Evolutionary conservation across 2,329 filamentous ascomycete species (phyloP).

Genomic region (Colletotrichum sublineola): DNA sequence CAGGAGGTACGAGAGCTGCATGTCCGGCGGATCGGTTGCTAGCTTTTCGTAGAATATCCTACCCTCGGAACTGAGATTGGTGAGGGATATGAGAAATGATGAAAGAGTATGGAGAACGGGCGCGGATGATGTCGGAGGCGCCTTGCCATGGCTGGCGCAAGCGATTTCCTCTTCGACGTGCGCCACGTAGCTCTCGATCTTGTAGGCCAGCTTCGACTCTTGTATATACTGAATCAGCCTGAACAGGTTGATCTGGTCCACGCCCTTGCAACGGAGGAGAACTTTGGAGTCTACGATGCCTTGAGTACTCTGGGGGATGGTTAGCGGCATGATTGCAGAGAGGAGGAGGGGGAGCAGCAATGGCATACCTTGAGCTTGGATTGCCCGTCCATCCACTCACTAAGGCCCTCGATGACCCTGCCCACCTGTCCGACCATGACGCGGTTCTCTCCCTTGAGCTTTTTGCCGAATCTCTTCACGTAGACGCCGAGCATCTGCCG

Average conservation of each 20-base stretch:
- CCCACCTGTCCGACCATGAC: conserved; percentile 92
- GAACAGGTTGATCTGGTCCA: conserved; percentile 95
- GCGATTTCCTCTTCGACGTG: conserved; percentile 67
- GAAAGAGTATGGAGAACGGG: conserved; percentile 69
- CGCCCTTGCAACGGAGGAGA: conserved; percentile 84
- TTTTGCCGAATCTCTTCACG: conserved; percentile 88
- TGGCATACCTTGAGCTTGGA: conserved; percentile 60
- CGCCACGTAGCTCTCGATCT: conserved; percentile 89
- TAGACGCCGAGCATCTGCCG: conserved; percentile 84
- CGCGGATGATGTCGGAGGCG: conserved; percentile 54
- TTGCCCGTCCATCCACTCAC: conserved; percentile 73
- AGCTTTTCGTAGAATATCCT: conserved; percentile 73
- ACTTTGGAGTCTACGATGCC: conserved; percentile 78
- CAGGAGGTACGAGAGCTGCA: conserved; percentile 85
- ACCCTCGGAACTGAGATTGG: conserved; percentile 83
- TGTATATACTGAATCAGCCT: conserved; percentile 90
- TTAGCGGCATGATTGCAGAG: not conserved
- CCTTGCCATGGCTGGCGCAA: conserved; percentile 45
- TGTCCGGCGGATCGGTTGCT: conserved; percentile 53
- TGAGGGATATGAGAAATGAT: conserved; percentile 82
- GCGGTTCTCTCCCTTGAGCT: conserved; percentile 89
- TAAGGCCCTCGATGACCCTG: conserved; percentile 84
- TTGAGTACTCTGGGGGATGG: conserved; percentile 60
- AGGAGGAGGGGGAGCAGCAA: not conserved
- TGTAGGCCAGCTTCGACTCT: conserved; percentile 92